Conservation (phyloP, 192 early-diverging fungal species). For the Coemansia sp. region DNA sequence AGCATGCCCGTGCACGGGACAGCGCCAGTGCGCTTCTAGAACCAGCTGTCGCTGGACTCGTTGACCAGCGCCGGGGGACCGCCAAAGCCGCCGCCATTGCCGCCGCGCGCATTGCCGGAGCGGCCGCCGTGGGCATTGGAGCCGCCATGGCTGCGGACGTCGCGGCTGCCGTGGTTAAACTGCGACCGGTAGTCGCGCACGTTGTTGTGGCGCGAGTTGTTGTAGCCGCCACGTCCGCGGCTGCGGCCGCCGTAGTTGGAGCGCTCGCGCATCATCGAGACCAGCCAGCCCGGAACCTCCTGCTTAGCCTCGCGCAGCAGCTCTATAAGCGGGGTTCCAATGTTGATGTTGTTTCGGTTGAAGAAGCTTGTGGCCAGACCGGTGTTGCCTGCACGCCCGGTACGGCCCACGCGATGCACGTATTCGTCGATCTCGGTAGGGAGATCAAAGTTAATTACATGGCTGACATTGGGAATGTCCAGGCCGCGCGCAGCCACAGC, state of each 20-base stretch:
- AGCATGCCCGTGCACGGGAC: neutral
- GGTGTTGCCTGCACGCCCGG: conserved; percentile 93
- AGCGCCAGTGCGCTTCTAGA: conserved; percentile 36
- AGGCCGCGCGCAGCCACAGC: conserved; percentile 96
- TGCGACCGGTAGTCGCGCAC: conserved; percentile 29
- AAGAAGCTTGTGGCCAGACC: conserved; percentile 94
- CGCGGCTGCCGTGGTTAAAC: conserved; percentile 36
- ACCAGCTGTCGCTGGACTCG: conserved; percentile 63
- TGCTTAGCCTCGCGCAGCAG: conserved; percentile 93
- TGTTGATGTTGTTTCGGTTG: conserved; percentile 78
- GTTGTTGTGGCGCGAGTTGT: conserved; percentile 38
- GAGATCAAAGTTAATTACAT: conserved; percentile 94
- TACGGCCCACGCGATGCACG: conserved; percentile 98
- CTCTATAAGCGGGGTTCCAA: conserved; percentile 82
- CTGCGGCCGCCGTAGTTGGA: conserved; percentile 55
- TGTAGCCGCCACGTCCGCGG: conserved; percentile 56
- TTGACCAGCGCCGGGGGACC: conserved; percentile 32
- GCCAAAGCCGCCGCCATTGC: conserved; percentile 5
- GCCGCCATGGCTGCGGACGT: conserved; percentile 20
- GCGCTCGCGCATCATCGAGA: conserved; percentile 64
- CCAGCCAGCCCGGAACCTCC: conserved; percentile 82
- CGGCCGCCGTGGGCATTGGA: neutral
- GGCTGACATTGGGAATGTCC: conserved; percentile 79
- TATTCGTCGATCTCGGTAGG: conserved; percentile 96
- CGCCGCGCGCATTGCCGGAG: conserved; percentile 13